Evolutionary conservation across 495 filamentous ascomycete genomes (phyloP), one percentile per base, ranked within the genome.

Genomic region (Penicillium malachiteum): DNA sequence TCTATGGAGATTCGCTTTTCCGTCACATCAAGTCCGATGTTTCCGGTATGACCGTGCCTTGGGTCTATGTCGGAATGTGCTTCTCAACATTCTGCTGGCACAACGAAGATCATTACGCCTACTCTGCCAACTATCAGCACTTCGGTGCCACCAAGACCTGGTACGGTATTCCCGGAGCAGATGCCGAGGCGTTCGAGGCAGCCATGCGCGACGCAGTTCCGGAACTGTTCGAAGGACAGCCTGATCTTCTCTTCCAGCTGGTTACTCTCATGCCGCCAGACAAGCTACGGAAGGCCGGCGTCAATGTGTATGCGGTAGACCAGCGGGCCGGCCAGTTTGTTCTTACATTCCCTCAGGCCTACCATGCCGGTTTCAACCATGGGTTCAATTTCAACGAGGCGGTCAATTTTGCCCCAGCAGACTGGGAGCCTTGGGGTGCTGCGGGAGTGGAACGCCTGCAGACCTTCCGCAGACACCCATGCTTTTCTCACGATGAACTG

Each of bases 31-130:
- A 97, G 67, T 88, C 92, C 0, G 94, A 99, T 70, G 92, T 99
- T 54, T 97, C 94, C n/a, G 94, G 94, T 34, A 99, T 99, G 94
- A 99, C 94, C 1, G 93, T 99, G 6, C 94, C 94, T 13, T 99
- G 94, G 94, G 84, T 97, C 6, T 99, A 99, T 67, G 95, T 99
- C n/a, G 94, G 94, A 55, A 99, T 99, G 94, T 95, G 92, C 63
- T 99, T 99, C 71, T 97, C 94, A 3, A 97, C 93, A 3, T 99
- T 99, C 67, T 99, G 94, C 71, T 99, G 94, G 94, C 94, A 99
- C 66, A 96, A 96, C 57, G 94, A 99, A 67, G 94, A 99, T 68
- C 94, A 99, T 63, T 96, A 96, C 63, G 85, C 94, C 0, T 99
- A 99, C 69, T 99, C 94, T 16, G 88, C 94, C 39, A 99, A 99